Percentiles rank a stretch among this genome's conserved stretches.
Conservation (phyloP, 2,329 filamentous ascomycete genomes). For the Cladosporium sp. region DNA sequence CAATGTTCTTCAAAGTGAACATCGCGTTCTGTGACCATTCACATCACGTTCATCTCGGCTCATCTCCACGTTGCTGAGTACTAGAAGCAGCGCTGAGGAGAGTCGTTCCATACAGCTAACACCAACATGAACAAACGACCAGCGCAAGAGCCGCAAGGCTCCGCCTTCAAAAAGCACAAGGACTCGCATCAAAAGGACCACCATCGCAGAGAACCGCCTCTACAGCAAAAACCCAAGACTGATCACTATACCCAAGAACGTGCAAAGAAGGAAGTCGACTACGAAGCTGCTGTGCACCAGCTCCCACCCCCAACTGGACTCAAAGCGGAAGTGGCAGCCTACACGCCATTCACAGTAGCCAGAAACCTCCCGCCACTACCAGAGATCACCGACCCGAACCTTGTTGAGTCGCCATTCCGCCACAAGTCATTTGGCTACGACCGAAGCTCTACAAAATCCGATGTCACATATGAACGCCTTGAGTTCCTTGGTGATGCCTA, state of each 20-base stretch:
- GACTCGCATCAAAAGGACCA: slow-evolving; percentile 12
- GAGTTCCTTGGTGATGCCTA: slow-evolving; percentile 91
- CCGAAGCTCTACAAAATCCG: slow-evolving; percentile 31
- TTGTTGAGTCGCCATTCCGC: slow-evolving; percentile 35
- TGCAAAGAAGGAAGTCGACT: slow-evolving; percentile 18
- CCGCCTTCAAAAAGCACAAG: slow-evolving; percentile 28
- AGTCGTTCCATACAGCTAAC: slow-evolving; percentile 25
- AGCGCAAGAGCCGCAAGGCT: slow-evolving; percentile 18
- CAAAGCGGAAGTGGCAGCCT: slow-evolving; percentile 25
- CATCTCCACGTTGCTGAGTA: slow-evolving; percentile 38
- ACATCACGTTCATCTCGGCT: slow-evolving; percentile 22
- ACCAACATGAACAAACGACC: slow-evolving; percentile 28
- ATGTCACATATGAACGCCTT: slow-evolving; percentile 71
- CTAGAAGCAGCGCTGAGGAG: slow-evolving; percentile 36
- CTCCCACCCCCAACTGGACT: slow-evolving; percentile 26
- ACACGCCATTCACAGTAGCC: slow-evolving; percentile 27
- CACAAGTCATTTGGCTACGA: slow-evolving; percentile 33
- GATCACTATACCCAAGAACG: neutral
- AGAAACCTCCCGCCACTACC: slow-evolving; percentile 36
- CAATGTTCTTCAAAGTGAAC: slow-evolving; percentile 2
- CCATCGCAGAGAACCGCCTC: slow-evolving; percentile 6
- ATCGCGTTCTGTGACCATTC: neutral
- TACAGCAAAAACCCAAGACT: neutral
- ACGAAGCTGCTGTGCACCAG: slow-evolving; percentile 25
- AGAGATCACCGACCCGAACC: slow-evolving; percentile 27